phyloP scores from a whole-genome alignment of 805 yeast species.

The Wickerhamomyces xylosicus region DNA sequence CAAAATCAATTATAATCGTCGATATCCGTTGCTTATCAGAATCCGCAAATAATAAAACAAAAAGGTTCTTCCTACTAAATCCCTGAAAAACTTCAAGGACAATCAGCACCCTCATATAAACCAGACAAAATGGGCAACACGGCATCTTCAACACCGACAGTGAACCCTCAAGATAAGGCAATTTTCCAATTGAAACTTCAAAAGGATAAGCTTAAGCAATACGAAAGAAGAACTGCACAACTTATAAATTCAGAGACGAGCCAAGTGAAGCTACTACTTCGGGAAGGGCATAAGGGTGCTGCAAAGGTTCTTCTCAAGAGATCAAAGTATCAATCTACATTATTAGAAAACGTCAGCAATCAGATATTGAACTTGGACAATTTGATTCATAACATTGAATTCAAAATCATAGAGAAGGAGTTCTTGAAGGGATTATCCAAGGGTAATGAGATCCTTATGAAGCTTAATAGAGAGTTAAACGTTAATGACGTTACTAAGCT shows the following conservation, averaged over 20 bases:
- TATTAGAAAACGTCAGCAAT: conserved; percentile 59
- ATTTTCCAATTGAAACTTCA: conserved; percentile 80
- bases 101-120: too few species aligned
- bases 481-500: conserved; percentile 71
- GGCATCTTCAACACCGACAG: conserved; percentile 19
- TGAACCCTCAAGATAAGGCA: conserved; percentile 81
- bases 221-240: conserved; percentile 39
- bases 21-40: too few species aligned
- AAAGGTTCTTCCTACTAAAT: too few species aligned
- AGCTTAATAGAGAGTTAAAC: conserved; percentile 69
- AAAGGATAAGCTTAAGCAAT: conserved; percentile 72
- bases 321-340: conserved; percentile 71
- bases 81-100: too few species aligned
- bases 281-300: conserved; percentile 25
- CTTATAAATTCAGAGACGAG: conserved; percentile 52
- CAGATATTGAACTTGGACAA: conserved; percentile 76
- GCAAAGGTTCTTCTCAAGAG: conserved; percentile 66
- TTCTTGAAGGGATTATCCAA: conserved; percentile 70
- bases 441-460: conserved; percentile 70
- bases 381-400: conserved; percentile 73
- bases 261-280: conserved; percentile 20
- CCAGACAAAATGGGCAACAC: conserved; percentile 15
- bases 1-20: too few species aligned
- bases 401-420: conserved; percentile 80
- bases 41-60: too few species aligned